A percentile compares a stretch with the other conserved stretches of the same genome.
phyloP scores from a whole-genome alignment of 2,329 filamentous ascomycete species.

The Chalaropsis ovoidea region DNA sequence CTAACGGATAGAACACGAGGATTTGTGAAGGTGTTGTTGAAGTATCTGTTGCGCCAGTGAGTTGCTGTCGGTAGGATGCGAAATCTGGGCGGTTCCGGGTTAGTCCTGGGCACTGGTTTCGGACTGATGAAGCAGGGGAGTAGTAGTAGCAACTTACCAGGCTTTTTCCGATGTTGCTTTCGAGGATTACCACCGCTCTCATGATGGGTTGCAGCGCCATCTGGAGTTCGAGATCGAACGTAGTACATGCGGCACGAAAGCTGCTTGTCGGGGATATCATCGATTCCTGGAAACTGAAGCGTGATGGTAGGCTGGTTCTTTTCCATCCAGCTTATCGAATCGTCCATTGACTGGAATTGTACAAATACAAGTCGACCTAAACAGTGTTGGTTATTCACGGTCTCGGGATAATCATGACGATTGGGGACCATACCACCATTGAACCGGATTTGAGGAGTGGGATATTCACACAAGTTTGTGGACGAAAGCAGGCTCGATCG shows the following conservation, averaged over 20 bases:
- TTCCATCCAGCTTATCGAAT: slow-evolving; percentile 37
- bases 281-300: slow-evolving; percentile 33
- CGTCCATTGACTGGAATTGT: slow-evolving; percentile 35
- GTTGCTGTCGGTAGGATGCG: slow-evolving; percentile 21
- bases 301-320: slow-evolving; percentile 36
- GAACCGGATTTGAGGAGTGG: slow-evolving; percentile 19
- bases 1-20: slow-evolving; percentile 61
- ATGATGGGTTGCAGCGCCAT: background rate
- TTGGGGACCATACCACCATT: slow-evolving; percentile 13
- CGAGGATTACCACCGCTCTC: background rate
- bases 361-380: slow-evolving; percentile 37
- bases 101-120: background rate
- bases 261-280: slow-evolving; percentile 35
- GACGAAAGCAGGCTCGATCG: slow-evolving; percentile 20
- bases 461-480: slow-evolving; percentile 22
- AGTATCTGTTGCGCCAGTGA: slow-evolving; percentile 43
- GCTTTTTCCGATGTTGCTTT: background rate
- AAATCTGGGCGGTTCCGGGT: background rate
- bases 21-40: slow-evolving; percentile 59
- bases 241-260: slow-evolving; percentile 36
- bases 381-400: background rate
- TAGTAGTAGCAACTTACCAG: background rate
- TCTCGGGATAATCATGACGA: background rate
- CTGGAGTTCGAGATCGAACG: slow-evolving; percentile 33
- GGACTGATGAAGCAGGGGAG: background rate